Base-by-base conservation (phyloP, 352 stramenopile genomes). In the Phytopythium montanum region DNA sequence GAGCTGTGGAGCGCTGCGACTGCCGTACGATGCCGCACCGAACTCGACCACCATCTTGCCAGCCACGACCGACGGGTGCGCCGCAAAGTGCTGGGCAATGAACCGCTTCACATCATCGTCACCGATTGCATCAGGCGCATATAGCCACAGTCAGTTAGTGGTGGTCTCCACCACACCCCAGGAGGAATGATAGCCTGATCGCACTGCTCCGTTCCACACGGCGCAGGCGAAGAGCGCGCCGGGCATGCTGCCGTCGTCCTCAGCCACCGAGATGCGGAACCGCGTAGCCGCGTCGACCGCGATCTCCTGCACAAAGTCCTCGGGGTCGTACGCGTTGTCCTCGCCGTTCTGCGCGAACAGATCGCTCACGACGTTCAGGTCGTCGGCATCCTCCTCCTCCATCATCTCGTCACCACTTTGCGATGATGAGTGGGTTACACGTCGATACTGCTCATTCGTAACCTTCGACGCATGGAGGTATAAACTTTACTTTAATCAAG, bases 21-120 rank as follows among this genome's bases (percentile, higher is more conserved):
- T 61, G n/a, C n/a, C n/a, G n/a, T 59, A 85, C 75, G 75, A 85
- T 42, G 75, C 75, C 38, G 75, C 75, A 16, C 75, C 75, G 52
- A 85, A 85, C 55, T 85, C 72, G 21, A 85, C 70, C 29, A 80
- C 39, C 10, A 16, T 74, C 49, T 39, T 70, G 21, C 54, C 65
- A 18, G 62, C 26, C 3, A 85, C 62, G 0, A 79, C 21, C 45
- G 61, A 41, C 16, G 69, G 65, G 39, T 80, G 53, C 28, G 60
- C 72, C 16, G 75, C 65, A 51, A 85, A 76, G 53, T 80, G 65
- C 51, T 74, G 76, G 12, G 72, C 62, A 42, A 85, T 70, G 19
- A 74, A 81, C 16, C 65, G 69, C 72, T 82, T 53, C 39, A 6
- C 5, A 38, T 38, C 5, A 38, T 8, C 33, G 33, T 16, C 9